Conservation (phyloP, 768 basidiomycete genomes). For the Tricholoma sp. region DNA sequence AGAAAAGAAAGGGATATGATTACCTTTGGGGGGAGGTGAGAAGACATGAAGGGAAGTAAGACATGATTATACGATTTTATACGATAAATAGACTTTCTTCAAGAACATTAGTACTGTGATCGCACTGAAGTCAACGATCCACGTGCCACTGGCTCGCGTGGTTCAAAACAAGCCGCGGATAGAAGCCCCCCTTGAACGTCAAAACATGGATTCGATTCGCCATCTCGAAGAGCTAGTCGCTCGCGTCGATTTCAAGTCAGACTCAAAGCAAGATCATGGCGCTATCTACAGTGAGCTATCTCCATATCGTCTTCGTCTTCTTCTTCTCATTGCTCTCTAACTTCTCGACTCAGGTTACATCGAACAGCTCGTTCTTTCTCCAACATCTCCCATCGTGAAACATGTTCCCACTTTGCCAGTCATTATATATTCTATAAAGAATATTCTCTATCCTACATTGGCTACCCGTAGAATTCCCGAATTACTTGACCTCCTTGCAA, state of each 20-base stretch:
- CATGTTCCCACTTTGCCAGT: constrained; percentile 24
- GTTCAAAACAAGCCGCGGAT: not conserved
- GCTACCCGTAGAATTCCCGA: constrained; percentile 22
- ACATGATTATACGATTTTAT: not conserved
- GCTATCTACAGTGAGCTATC: constrained; percentile 12
- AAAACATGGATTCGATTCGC: constrained; percentile 2
- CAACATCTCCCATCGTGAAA: constrained; percentile 18
- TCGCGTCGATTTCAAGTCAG: constrained; percentile 5
- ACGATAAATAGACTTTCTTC: not conserved
- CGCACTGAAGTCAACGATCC: no score
- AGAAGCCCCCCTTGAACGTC: not conserved
- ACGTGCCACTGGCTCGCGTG: not conserved
- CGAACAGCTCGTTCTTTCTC: constrained; percentile 17
- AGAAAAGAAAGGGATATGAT: not conserved
- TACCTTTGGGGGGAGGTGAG: constrained; percentile 14
- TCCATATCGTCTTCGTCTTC: not conserved
- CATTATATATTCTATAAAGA: constrained; percentile 26
- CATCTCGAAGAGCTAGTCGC: constrained; percentile 14
- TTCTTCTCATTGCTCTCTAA: not conserved
- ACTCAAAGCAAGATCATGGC: constrained; percentile 8
- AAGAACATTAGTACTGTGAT: not conserved
- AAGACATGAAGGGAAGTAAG: not conserved
- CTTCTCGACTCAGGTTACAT: constrained; percentile 15
- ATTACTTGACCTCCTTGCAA: constrained; percentile 31
- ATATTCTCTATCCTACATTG: constrained; percentile 24